These are phyloP conservation scores for Suillus paluster DNA, from an alignment of 768 basidiomycete genomes.

Conservation along the genomic window DNA sequence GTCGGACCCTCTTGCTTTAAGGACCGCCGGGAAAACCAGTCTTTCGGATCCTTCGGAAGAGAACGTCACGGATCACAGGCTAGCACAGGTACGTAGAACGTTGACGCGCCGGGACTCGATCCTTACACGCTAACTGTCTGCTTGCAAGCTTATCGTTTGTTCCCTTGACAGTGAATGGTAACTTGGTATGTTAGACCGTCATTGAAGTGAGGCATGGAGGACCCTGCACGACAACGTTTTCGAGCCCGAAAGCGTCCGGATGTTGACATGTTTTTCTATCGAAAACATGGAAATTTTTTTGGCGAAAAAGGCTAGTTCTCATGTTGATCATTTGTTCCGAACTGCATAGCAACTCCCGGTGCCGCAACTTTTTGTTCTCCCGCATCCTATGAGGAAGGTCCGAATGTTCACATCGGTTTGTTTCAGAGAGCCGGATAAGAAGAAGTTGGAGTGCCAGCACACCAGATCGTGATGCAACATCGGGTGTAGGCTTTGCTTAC, in stretches of 20 bases:
- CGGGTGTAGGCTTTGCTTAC: conserved; percentile 4
- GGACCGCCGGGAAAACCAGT: not conserved
- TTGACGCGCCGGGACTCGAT: not conserved
- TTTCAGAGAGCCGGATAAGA: not conserved
- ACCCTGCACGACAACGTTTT: not conserved
- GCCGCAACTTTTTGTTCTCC: conserved; percentile 11
- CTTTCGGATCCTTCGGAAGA: conserved; percentile 1
- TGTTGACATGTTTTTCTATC: conserved; percentile 11
- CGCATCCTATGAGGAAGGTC: not conserved
- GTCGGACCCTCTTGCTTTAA: not conserved
- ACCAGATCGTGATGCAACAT: not conserved
- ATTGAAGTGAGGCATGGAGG: not conserved
- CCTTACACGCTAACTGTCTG: not conserved
- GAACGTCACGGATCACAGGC: conserved; percentile 2
- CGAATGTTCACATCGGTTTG: not conserved
- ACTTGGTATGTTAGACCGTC: not conserved
- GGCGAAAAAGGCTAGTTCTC: conserved; percentile 29
- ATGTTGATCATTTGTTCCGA: conserved; percentile 30
- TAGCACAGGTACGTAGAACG: not conserved
- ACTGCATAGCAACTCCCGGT: conserved; percentile 37
- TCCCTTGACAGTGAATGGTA: not conserved
- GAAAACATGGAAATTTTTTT: conserved; percentile 9
- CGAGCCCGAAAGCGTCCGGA: not conserved
- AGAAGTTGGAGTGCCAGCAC: not conserved
- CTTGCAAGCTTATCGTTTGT: not conserved